Evolutionary conservation across 495 filamentous ascomycete species (phyloP), one percentile per base, ranked within the genome.

Genomic region (Aspergillus taichungensis): DNA sequence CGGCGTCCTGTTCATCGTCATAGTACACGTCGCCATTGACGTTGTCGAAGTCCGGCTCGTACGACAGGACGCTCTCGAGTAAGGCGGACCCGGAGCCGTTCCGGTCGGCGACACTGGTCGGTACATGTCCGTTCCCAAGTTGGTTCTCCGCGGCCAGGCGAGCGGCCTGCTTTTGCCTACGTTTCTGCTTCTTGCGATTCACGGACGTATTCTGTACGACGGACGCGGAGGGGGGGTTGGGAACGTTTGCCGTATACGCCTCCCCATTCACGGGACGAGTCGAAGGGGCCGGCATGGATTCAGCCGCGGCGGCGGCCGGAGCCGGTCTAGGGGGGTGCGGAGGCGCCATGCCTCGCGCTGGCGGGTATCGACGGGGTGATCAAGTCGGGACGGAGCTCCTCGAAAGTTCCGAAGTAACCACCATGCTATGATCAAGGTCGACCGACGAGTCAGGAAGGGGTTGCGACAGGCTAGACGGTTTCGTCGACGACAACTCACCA

Each of bases 141-240:
- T 59, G 57, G 42, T 71, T 62, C 35, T 71, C 79, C 42, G 80
- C 81, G 30, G 80, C 83, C 46, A 82, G 75, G 12, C 84, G 78
- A 34, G 85, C 85, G 38, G 84, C 85, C 62, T 78, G 71, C 55
- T 90, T 91, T 46, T 81, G 73, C 50, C 85, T 80, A 29, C 85
- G 78, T 65, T 94, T 94, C 61, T 90, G 85, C 64, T 95, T 95
- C 68, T 95, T 95, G 57, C 85, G 80, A 65, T 95, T 95, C 34
- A 91, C 84, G 4, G 73, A 62, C 30, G 57, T 49, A 5, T 67
- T 51, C 44, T 57, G 66, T n/a, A 51, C 44, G 42, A 59, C 64
- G 44, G 56, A 40, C 13, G 46, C 43, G 6, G 60, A 45, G 38
- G 46, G 56, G 41, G 49, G 55, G 51, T 46, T 56, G 55, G 50